phyloP scores from a whole-genome alignment of 2,329 filamentous ascomycete genomes.

The Basipetospora chlamydospora region DNA sequence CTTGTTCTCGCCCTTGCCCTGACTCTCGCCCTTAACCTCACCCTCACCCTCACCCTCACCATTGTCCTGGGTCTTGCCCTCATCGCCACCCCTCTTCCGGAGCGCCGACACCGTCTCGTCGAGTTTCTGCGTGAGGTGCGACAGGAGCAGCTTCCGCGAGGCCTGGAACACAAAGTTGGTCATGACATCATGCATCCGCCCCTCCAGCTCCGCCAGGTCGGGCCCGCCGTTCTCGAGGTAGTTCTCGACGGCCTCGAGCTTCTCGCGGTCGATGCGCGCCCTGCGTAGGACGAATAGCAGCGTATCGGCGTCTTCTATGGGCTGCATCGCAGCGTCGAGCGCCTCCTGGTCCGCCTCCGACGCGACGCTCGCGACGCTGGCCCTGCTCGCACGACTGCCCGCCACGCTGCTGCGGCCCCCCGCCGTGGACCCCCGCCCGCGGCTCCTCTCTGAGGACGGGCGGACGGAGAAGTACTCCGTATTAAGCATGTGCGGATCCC shows the following conservation, averaged over 20 bases:
- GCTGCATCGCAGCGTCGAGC: slow-evolving; percentile 39
- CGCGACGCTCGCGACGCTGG: slow-evolving; percentile 21
- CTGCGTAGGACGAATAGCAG: slow-evolving; percentile 54
- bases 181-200: slow-evolving; percentile 77
- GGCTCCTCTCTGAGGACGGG: slow-evolving; percentile 28
- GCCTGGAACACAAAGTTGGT: slow-evolving; percentile 76
- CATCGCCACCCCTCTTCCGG: too few species aligned
- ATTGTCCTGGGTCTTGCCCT: too few species aligned
- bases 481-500: slow-evolving; percentile 52
- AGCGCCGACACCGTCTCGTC: slow-evolving; percentile 23
- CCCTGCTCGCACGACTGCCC: slow-evolving; percentile 19
- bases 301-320: slow-evolving; percentile 48
- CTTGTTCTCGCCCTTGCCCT: too few species aligned
- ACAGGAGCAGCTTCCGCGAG: slow-evolving; percentile 63
- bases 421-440: slow-evolving; percentile 12
- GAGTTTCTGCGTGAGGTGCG: slow-evolving; percentile 48
- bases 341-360: slow-evolving; percentile 29
- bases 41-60: too few species aligned
- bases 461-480: slow-evolving; percentile 70
- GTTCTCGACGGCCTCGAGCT: slow-evolving; percentile 65
- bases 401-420: slow-evolving; percentile 12
- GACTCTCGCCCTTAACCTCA: slow-evolving; percentile 22
- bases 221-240: slow-evolving; percentile 67
- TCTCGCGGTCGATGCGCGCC: slow-evolving; percentile 78
- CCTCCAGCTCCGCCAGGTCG: slow-evolving; percentile 60